Percentiles rank a stretch among this genome's conserved stretches.
phyloP scores from a whole-genome alignment of 2,329 filamentous ascomycete species.

The Colletotrichum acutatum region DNA sequence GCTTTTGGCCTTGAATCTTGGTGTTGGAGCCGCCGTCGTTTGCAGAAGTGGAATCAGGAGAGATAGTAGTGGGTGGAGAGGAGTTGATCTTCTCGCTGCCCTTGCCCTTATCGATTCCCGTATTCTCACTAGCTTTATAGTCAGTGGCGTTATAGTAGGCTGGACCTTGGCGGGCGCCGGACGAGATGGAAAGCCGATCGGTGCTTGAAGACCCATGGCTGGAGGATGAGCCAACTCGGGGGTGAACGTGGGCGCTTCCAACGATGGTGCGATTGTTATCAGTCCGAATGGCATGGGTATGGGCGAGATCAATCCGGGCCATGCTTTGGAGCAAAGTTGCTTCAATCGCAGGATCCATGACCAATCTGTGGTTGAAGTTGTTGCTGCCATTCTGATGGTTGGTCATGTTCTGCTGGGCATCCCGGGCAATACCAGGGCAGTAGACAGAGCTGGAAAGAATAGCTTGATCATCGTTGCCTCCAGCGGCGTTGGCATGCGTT shows the following conservation, averaged over 20 bases:
- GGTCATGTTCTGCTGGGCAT: not conserved
- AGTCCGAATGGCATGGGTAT: no score
- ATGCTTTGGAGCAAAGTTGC: not conserved
- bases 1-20: not conserved
- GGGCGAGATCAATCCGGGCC: not conserved
- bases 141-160: no score
- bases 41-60: not conserved
- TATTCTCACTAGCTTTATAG: not conserved
- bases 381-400: not conserved
- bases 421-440: not conserved
- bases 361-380: not conserved
- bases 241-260: not conserved
- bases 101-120: not conserved
- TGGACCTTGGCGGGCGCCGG: not conserved
- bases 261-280: not conserved
- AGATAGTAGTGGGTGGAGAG: not conserved
- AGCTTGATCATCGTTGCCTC: not conserved
- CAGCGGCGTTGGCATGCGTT: no score
- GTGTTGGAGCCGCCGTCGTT: not conserved
- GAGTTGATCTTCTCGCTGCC: not conserved
- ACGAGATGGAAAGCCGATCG: not conserved
- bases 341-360: not conserved
- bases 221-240: not conserved
- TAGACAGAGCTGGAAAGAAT: not conserved
- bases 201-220: not conserved